Conservation (phyloP, 805 yeast genomes). For the Lipomyces starkeyi region DNA sequence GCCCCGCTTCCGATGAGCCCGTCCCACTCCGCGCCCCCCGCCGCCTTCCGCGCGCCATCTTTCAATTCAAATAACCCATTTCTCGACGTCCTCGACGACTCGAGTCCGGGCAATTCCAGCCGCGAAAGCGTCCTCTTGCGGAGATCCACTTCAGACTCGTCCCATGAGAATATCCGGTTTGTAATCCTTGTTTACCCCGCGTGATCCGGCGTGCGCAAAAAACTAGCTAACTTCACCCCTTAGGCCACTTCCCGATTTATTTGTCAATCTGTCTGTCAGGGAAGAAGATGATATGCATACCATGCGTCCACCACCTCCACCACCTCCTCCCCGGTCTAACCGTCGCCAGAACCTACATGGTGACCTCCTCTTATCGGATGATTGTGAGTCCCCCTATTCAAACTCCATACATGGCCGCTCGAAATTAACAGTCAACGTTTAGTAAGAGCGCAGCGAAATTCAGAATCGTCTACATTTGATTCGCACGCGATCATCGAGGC, state of each 20-base stretch:
- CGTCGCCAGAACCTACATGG: constrained; percentile 9
- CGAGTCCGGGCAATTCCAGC: neutral
- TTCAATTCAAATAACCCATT: constrained; percentile 29
- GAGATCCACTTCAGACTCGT: constrained; percentile 15
- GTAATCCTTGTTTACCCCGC: neutral
- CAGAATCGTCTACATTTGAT: constrained; percentile 3
- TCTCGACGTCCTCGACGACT: constrained; percentile 21
- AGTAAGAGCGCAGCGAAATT: neutral
- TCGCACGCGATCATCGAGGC: constrained; percentile 12
- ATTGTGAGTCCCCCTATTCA: neutral
- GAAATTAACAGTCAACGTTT: neutral
- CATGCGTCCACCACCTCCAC: constrained; percentile 20
- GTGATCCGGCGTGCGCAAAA: neutral
- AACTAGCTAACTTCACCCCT: neutral
- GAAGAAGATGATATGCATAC: neutral
- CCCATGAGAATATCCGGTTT: constrained; percentile 7
- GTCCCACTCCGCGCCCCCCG: constrained; percentile 29
- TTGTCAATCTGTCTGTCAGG: constrained; percentile 22
- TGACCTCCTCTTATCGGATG: neutral
- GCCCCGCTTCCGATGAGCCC: constrained; percentile 24
- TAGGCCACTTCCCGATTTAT: constrained; percentile 26
- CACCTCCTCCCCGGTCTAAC: constrained; percentile 23
- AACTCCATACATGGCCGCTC: neutral
- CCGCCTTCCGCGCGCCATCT: constrained; percentile 18
- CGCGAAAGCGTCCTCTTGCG: neutral